Conservation (phyloP, 1,139 yeast species). For the Pichiaceae sp. region DNA sequence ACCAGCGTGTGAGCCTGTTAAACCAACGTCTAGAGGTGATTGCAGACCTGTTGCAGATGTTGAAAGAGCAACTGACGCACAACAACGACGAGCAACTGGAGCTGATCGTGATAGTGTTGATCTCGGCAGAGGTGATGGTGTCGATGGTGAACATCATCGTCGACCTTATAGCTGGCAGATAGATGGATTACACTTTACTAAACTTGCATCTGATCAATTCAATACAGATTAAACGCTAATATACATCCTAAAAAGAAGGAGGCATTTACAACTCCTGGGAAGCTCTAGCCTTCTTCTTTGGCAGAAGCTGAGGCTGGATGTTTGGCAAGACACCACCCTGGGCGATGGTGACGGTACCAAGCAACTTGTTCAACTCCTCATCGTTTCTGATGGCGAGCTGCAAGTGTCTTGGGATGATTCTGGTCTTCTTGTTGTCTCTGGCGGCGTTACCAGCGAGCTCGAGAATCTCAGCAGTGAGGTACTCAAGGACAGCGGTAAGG, state of each 20-base stretch:
- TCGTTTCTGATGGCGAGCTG: slow-evolving; percentile 99
- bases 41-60: slow-evolving; percentile 86
- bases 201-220: background rate
- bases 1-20: slow-evolving; percentile 80
- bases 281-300: slow-evolving; percentile 86
- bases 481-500: slow-evolving; percentile 93
- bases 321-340: slow-evolving; percentile 99
- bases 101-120: slow-evolving; percentile 84
- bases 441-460: slow-evolving; percentile 99
- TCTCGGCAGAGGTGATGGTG: slow-evolving; percentile 86
- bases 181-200: background rate
- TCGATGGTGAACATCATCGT: slow-evolving; percentile 61
- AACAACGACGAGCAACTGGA: slow-evolving; percentile 87
- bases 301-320: slow-evolving; percentile 91
- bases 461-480: slow-evolving; percentile 94
- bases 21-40: slow-evolving; percentile 92
- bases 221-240: slow-evolving; percentile 3
- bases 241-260: slow-evolving; percentile 4
- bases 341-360: slow-evolving; percentile 98
- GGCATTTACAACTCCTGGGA: slow-evolving; percentile 70
- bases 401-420: slow-evolving; percentile 98
- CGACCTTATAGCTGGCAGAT: slow-evolving; percentile 19
- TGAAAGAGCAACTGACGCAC: slow-evolving; percentile 93
- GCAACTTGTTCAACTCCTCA: slow-evolving; percentile 93
- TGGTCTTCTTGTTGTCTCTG: slow-evolving; percentile 93